Evolutionary conservation across 495 filamentous ascomycete species (phyloP).

Genomic region (Podospora sp.): DNA sequence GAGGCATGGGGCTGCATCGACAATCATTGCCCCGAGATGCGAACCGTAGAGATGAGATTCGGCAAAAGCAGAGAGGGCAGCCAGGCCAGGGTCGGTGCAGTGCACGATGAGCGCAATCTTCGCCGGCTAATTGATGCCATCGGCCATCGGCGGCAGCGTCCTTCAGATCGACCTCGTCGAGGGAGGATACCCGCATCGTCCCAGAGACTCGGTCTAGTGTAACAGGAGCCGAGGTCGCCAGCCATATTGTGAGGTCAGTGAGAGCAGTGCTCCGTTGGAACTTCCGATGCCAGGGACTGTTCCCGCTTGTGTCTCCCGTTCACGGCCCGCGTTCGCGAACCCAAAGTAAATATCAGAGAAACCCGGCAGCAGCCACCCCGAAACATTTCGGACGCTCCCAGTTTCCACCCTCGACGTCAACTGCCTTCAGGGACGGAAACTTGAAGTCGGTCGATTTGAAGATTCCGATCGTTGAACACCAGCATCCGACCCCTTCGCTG

Average conservation of each 20-base stretch:
- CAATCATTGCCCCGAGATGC: background rate
- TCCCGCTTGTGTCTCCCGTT: background rate
- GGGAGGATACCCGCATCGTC: slow-evolving; percentile 11
- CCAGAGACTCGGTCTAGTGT: slow-evolving; percentile 15
- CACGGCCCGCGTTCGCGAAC: background rate
- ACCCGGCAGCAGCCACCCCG: slow-evolving; percentile 11
- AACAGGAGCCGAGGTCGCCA: slow-evolving; percentile 2
- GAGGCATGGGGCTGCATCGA: background rate
- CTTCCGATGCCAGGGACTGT: background rate
- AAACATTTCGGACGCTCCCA: slow-evolving; percentile 11
- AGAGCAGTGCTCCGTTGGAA: background rate
- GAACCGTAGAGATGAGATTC: slow-evolving; percentile 1
- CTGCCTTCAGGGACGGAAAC: background rate
- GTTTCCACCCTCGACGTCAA: background rate
- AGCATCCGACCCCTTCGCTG: background rate
- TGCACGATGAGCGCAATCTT: background rate
- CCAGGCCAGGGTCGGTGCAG: background rate
- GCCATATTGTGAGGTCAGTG: background rate
- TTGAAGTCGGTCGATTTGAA: slow-evolving; percentile 1
- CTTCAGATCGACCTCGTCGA: slow-evolving; percentile 11
- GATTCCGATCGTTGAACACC: background rate
- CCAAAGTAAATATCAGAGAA: background rate
- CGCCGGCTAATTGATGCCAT: background rate
- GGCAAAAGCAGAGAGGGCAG: background rate
- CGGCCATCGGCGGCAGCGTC: slow-evolving; percentile 2